phyloP scores from a whole-genome alignment of 768 basidiomycete genomes.

The Phylloporus scabripes region DNA sequence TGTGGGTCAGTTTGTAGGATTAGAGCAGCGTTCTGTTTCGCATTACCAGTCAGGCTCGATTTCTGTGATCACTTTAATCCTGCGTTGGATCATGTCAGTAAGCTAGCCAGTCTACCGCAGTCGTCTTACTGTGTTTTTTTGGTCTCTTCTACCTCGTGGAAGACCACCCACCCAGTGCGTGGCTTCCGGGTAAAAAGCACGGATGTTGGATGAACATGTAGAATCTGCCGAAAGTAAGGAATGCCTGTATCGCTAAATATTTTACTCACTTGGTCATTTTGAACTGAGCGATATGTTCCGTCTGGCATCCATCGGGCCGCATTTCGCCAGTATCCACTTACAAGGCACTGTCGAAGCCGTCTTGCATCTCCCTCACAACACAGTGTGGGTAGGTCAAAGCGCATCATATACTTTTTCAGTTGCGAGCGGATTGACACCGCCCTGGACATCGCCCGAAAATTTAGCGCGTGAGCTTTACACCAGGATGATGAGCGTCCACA shows the following conservation, averaged over 20 bases:
- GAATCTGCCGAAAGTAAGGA: constrained; percentile 41
- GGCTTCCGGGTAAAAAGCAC: constrained; percentile 93
- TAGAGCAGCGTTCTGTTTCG: neutral
- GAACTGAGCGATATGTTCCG: constrained; percentile 86
- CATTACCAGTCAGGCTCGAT: constrained; percentile 90
- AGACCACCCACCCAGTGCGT: constrained; percentile 87
- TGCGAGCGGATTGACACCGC: constrained; percentile 95
- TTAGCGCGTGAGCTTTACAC: constrained; percentile 90
- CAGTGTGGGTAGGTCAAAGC: constrained; percentile 75
- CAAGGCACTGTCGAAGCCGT: constrained; percentile 80
- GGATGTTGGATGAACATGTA: constrained; percentile 91
- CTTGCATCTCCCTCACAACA: constrained; percentile 89
- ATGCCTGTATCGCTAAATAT: neutral
- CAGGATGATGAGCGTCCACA: constrained; percentile 83
- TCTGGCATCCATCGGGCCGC: constrained; percentile 88
- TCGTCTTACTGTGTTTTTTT: constrained; percentile 79
- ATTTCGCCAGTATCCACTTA: constrained; percentile 91
- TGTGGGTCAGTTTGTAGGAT: constrained; percentile 2
- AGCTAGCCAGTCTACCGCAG: neutral
- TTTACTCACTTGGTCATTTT: constrained; percentile 69
- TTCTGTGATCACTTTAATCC: constrained; percentile 89
- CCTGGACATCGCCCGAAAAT: constrained; percentile 90
- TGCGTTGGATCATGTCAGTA: constrained; percentile 26
- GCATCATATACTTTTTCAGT: constrained; percentile 88
- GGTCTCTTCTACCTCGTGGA: constrained; percentile 95